Base-by-base conservation (phyloP, 148 eudicot species). In the Limonium bicolor region DNA sequence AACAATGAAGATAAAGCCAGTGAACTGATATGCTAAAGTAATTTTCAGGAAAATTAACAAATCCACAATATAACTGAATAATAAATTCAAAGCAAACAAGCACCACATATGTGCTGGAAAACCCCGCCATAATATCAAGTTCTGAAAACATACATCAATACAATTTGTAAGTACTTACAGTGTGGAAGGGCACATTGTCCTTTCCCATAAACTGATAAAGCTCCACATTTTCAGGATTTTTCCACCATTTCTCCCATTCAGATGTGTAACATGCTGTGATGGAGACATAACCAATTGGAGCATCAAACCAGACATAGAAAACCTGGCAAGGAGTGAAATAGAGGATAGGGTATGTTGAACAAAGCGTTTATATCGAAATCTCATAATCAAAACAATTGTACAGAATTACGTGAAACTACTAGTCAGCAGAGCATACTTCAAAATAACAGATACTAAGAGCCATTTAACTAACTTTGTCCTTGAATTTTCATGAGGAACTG, bases 181-280 rank as follows among this genome's bases (percentile, higher is more conserved):
- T 86, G 66, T 86, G 93, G 46, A 86, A 86, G 32, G 92, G 86
- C 39, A 86, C 92, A 59, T 86, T 86, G 68, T 86, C 95, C 66
- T 86, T 86, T 60, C 92, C 95, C 95, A 86, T 86, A 50, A 86
- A 86, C 55, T 86, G 95, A 73, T 69, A 86, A 2, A 81, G 71
- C 63, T 86, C 95, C 48, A 86, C 86, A 55, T 80, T 66, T 40
- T 86, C 74, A 6, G 95, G 95, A 66, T 81, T 74, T 50, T 81
- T 86, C 95, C 95, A 86, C 95, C 95, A 86, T 52, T 77, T 74
- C 53, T 80, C 92, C 95, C 95, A 86, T 31, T 86, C 83, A 24
- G 73, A 39, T 6, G 95, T 77, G 56, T 86, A 78, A 62, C 86
- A 86, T 20, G 92, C 65, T 34, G 95, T 86, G 36, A 86, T 86